Base-by-base conservation (phyloP, 352 stramenopile genomes). In the Albugo candida region DNA sequence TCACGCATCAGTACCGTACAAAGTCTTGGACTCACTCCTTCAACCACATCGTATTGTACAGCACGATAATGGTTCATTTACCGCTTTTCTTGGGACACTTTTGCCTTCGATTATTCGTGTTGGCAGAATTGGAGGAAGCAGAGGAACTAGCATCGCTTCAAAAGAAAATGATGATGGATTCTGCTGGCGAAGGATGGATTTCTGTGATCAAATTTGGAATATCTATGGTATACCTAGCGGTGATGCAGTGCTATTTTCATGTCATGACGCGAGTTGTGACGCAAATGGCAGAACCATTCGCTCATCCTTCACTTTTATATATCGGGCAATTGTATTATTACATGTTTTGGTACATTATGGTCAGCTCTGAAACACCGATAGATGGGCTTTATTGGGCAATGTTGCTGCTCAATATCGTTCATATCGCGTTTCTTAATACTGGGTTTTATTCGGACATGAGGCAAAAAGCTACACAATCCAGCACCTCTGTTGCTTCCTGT, bases 241-340 rank as follows among this genome's bases (percentile, higher is more conserved):
- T 83, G 10, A 87, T 91, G 78, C 78, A 91, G 54, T 61, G 64
- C 31, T 91, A 88, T 48, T 87, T 91, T 46, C 83, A 83, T 37
- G 65, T 83, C 19, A 77, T 91, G 51, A 86, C 75, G 18, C 56
- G 77, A 40, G 66, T 83, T 36, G 73, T 91, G 35, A 84, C 84
- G 56, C 64, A 63, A 49, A 82, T 91, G 70, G 68, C 70, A 20
- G 73, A 86, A 58, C 75, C 75, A 20, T 91, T 83, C 49, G 56
- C 73, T 5, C 72, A 91, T 40, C 78, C 78, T 24, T 85, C 75
- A 49, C 51, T 91, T 43, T 51, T 91, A n/a, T 91, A 88, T 57
- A 57, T 84, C 3, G 73, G 70, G 2, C 78, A 91, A 53, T 59
- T 91, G 5, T 91, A 91, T 47, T 91, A 86, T 52, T 91, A 91